A percentile compares a stretch with the other conserved stretches of the same genome.
phyloP scores from a whole-genome alignment of 2,329 filamentous ascomycete species.

The Sarocladiaceae sp. region DNA sequence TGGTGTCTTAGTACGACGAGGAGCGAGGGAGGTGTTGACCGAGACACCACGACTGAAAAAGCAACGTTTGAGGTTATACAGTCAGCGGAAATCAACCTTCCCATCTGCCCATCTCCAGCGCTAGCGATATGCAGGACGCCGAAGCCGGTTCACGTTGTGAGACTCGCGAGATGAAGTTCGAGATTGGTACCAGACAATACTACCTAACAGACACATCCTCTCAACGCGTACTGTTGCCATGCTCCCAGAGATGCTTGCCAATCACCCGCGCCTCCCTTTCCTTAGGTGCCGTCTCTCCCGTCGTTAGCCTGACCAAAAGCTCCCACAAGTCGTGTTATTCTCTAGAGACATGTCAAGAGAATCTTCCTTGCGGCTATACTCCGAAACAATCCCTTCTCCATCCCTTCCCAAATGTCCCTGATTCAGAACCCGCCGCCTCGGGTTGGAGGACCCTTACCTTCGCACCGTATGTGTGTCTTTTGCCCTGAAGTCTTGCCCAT shows the following conservation, averaged over 20 bases:
- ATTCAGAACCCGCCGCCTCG: background rate
- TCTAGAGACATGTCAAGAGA: background rate
- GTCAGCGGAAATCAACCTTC: background rate
- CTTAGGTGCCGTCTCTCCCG: no score
- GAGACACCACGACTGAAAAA: conserved; percentile 8
- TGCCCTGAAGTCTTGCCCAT: no score
- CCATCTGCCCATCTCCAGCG: background rate
- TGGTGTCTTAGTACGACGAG: background rate
- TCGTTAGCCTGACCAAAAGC: no score
- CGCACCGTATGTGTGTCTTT: no score
- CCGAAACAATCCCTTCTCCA: no score
- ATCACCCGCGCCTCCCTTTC: no score
- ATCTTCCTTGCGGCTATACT: background rate
- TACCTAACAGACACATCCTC: background rate
- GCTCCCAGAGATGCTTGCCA: background rate
- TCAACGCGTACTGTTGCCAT: background rate
- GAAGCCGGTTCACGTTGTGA: background rate
- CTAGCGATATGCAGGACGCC: conserved; percentile 4
- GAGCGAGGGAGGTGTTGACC: background rate
- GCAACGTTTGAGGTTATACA: background rate
- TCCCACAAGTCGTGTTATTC: no score
- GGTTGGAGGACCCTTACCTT: no score
- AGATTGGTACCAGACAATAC: conserved; percentile 4
- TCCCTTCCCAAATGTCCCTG: conserved; percentile 4
- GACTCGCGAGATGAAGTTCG: background rate